Percentiles rank a stretch among this genome's conserved stretches.
These are phyloP conservation scores for Salisapilia sapeloensis DNA, from an alignment of 352 stramenopile species.

Conservation along the genomic window DNA sequence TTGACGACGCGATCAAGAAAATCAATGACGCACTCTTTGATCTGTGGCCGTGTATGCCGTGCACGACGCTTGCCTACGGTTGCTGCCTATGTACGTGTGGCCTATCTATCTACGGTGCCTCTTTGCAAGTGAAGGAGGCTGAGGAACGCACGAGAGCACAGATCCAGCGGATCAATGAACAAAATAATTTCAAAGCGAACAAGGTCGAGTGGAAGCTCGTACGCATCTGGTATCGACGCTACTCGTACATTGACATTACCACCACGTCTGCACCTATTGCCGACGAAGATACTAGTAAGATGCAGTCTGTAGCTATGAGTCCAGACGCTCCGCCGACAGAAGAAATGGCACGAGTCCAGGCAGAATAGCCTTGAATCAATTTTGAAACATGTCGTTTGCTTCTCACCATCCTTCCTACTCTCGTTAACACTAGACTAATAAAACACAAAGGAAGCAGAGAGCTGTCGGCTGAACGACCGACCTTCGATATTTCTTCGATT, in stretches of 20 bases:
- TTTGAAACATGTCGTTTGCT: too few relatives aligned
- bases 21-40: slow-evolving; percentile 73
- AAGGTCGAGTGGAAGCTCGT: slow-evolving; percentile 49
- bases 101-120: slow-evolving; percentile 66
- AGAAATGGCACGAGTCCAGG: too few relatives aligned
- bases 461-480: too few relatives aligned
- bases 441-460: too few relatives aligned
- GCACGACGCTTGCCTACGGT: slow-evolving; percentile 59
- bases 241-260: slow-evolving; percentile 53
- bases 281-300: too few relatives aligned
- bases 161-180: slow-evolving; percentile 48
- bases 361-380: too few relatives aligned
- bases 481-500: too few relatives aligned
- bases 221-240: slow-evolving; percentile 45
- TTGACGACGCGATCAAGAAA: slow-evolving; percentile 31
- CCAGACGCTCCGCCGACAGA: too few relatives aligned
- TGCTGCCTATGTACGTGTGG: slow-evolving; percentile 73
- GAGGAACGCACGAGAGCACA: slow-evolving; percentile 45
- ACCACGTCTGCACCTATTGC: too few relatives aligned
- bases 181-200: slow-evolving; percentile 30
- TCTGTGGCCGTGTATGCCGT: slow-evolving; percentile 73
- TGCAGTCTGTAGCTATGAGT: too few relatives aligned
- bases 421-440: too few relatives aligned
- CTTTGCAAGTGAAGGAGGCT: slow-evolving; percentile 51
- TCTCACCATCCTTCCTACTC: too few relatives aligned